These are phyloP conservation scores for Alternaria sp. DNA, from an alignment of 2,329 filamentous ascomycete species.

Conservation along the genomic window DNA sequence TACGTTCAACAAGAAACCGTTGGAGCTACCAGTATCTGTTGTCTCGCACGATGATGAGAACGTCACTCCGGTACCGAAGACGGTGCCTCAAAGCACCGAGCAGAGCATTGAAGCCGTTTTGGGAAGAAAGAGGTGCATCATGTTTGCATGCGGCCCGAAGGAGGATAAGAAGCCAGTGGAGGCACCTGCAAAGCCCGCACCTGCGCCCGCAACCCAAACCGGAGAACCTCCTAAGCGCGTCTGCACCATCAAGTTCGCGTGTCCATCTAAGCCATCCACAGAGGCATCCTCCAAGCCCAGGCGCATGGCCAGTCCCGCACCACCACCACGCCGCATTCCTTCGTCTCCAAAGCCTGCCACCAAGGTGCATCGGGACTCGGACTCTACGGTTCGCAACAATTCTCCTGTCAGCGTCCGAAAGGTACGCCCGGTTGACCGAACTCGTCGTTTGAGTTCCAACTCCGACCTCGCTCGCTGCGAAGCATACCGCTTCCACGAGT, in stretches of 20 bases:
- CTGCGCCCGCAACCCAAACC: conserved; percentile 25
- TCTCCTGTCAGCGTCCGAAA: conserved; percentile 57
- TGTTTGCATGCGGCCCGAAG: conserved; percentile 77
- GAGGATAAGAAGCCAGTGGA: conserved; percentile 55
- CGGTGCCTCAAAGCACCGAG: conserved; percentile 55
- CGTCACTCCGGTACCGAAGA: conserved; percentile 36
- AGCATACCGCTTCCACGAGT: conserved; percentile 81
- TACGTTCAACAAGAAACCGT: conserved; percentile 49
- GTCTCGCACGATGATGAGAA: conserved; percentile 49
- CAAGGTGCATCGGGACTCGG: conserved; percentile 57
- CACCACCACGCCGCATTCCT: conserved; percentile 35
- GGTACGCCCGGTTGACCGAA: conserved; percentile 39
- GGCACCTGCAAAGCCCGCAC: conserved; percentile 22
- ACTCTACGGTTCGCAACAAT: conserved; percentile 59
- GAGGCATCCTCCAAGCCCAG: conserved; percentile 46
- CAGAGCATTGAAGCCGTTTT: conserved; percentile 68
- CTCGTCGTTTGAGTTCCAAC: conserved; percentile 47
- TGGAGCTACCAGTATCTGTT: conserved; percentile 50
- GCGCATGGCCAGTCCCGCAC: conserved; percentile 57
- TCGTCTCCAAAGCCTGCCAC: conserved; percentile 41
- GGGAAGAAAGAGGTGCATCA: conserved; percentile 87
- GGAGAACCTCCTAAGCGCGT: conserved; percentile 60
- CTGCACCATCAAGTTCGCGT: conserved; percentile 77
- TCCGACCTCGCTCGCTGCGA: conserved; percentile 61
- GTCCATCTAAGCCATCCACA: conserved; percentile 62